A percentile compares a stretch with the other conserved stretches of the same genome.
Evolutionary conservation across 75 land plant species (phyloP).

Genomic region (Selaginella tamariscina): DNA sequence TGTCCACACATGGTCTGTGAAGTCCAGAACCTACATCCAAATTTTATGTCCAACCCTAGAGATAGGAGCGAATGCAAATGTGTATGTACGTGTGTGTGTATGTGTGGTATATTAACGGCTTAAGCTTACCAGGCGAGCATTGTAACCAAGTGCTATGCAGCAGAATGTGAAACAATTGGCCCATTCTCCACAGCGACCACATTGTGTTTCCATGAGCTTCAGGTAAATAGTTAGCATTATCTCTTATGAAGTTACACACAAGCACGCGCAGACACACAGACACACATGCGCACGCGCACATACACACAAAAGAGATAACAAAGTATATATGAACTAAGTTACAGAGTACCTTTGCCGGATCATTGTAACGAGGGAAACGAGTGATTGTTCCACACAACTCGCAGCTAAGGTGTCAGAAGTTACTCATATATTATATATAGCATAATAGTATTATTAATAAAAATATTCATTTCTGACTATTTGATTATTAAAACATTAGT

Average conservation of each 20-base stretch:
- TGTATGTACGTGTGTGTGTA: background rate
- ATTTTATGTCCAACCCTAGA: conserved; percentile 1
- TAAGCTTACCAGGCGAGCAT: conserved; percentile 61
- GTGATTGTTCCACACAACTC: conserved; percentile 40
- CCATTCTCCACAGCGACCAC: conserved; percentile 98
- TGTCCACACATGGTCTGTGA: conserved; percentile 98
- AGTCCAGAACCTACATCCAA: conserved; percentile 52
- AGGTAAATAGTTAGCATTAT: background rate
- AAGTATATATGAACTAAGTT: background rate
- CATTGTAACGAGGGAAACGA: conserved; percentile 96
- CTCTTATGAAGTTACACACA: background rate
- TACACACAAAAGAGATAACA: background rate
- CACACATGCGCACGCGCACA: background rate
- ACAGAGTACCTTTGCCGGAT: conserved; percentile 64
- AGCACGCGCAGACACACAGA: background rate
- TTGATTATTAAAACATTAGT: background rate
- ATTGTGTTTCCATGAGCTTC: conserved; percentile 82
- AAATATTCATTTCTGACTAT: too few species aligned
- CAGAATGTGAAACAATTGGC: conserved; percentile 97
- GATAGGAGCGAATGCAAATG: background rate
- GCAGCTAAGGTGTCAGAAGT: conserved; percentile 34
- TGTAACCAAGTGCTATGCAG: conserved; percentile 87
- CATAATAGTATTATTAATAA: too few species aligned
- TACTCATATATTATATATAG: too few species aligned
- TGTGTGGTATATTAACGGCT: background rate